Evolutionary conservation across 169 alveolate genomes (phyloP).

Genomic region (Cryptosporidium ryanae): DNA sequence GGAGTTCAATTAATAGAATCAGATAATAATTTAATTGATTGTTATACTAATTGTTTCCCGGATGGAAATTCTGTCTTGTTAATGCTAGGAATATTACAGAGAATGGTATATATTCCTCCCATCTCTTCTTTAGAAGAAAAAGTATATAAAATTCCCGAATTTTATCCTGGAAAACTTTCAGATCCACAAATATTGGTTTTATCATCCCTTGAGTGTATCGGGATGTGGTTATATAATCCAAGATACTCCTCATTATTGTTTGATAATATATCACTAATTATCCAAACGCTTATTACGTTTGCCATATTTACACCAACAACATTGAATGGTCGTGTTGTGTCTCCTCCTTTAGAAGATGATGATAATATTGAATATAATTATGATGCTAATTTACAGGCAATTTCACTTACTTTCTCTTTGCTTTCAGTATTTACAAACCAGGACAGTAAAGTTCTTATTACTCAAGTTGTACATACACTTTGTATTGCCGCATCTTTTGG

Average conservation of each 20-base stretch:
- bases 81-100: conserved; percentile 59
- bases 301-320: conserved; percentile 67
- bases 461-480: conserved; percentile 71
- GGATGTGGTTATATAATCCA: conserved; percentile 70
- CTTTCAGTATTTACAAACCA: conserved; percentile 33
- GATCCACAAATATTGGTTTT: conserved; percentile 62
- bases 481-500: conserved; percentile 71
- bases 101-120: conserved; percentile 72
- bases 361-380: conserved; percentile 8
- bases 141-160: conserved; percentile 27
- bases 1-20: neutral
- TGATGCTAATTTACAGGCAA: conserved; percentile 73
- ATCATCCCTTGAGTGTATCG: conserved; percentile 66
- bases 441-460: conserved; percentile 14
- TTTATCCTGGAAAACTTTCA: conserved; percentile 61
- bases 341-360: conserved; percentile 25
- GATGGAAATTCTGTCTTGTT: conserved; percentile 7
- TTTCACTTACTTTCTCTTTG: conserved; percentile 43
- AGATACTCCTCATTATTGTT: conserved; percentile 37
- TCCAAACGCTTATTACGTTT: conserved; percentile 61
- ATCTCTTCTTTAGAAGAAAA: conserved; percentile 15
- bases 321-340: conserved; percentile 24
- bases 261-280: conserved; percentile 43
- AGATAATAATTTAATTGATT: too few relatives aligned
- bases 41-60: neutral